Evolutionary conservation across 2,329 filamentous ascomycete species (phyloP).

Genomic region (Penicillium verrucosum): DNA sequence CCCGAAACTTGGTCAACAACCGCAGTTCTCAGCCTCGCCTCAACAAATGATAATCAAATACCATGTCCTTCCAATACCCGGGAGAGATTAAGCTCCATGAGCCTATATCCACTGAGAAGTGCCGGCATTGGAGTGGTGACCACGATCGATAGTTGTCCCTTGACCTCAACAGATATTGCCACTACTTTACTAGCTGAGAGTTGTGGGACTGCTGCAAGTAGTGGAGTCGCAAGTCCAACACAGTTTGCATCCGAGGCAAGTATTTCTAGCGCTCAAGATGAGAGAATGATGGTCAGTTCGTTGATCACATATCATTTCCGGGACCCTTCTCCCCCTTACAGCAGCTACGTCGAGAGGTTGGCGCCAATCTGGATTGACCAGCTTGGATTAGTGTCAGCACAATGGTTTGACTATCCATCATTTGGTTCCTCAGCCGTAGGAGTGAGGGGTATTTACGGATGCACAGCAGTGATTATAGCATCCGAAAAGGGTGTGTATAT

Average conservation of each 20-base stretch:
- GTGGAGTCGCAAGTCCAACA: not conserved
- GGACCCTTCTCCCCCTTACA: not conserved
- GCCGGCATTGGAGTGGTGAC: not conserved
- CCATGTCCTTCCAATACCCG: not conserved
- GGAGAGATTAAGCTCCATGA: not conserved
- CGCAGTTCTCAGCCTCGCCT: not conserved
- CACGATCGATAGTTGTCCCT: not conserved
- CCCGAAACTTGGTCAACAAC: no score
- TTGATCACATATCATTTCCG: not conserved
- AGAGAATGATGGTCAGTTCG: not conserved
- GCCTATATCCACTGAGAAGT: not conserved
- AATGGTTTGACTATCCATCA: not conserved
- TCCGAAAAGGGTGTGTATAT: conserved; percentile 3
- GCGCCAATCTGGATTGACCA: not conserved
- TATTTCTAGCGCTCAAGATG: not conserved
- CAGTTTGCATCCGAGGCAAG: not conserved
- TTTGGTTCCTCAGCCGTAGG: not conserved
- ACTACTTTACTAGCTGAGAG: not conserved
- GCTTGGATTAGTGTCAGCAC: not conserved
- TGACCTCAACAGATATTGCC: not conserved
- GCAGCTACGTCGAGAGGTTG: not conserved
- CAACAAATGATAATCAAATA: not conserved
- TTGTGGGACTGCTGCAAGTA: not conserved
- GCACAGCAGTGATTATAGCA: not conserved
- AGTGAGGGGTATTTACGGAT: not conserved